These are phyloP conservation scores for Magnusiomyces suaveolens DNA, from an alignment of 1,139 yeast genomes.

Conservation along the genomic window DNA sequence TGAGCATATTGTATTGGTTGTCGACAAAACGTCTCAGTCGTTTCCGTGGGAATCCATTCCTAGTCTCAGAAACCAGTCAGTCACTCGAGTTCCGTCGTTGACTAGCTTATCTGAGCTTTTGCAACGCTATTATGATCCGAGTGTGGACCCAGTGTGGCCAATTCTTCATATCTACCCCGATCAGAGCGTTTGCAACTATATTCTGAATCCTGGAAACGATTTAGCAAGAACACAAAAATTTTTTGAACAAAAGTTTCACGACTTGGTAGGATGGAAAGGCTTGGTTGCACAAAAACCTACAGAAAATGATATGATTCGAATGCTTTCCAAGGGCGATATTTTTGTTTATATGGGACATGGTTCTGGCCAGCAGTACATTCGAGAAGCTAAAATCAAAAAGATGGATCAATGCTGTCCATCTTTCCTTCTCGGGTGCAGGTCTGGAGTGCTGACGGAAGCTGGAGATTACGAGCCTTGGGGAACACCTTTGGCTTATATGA, in stretches of 20 bases:
- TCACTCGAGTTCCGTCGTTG: constrained; percentile 70
- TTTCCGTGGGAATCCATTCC: constrained; percentile 88
- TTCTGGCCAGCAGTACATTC: constrained; percentile 78
- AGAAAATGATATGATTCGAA: constrained; percentile 40
- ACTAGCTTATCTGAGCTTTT: constrained; percentile 40
- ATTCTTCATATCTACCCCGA: constrained; percentile 19
- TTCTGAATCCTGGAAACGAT: constrained; percentile 80
- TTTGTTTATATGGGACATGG: constrained; percentile 90
- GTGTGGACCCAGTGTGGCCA: constrained; percentile 9
- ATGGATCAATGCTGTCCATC: constrained; percentile 51
- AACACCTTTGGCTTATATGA: constrained; percentile 61
- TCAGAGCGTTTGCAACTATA: constrained; percentile 37
- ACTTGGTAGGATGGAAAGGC: constrained; percentile 45
- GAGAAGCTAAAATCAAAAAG: constrained; percentile 41
- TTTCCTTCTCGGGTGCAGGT: constrained; percentile 82
- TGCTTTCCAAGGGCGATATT: constrained; percentile 39
- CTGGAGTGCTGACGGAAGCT: constrained; percentile 54
- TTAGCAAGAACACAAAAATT: constrained; percentile 55
- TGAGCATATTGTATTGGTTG: constrained; percentile 58
- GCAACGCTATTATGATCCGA: constrained; percentile 17
- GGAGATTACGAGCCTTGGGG: constrained; percentile 70
- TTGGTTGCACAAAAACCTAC: constrained; percentile 46
- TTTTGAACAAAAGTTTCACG: constrained; percentile 42
- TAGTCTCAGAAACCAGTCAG: constrained; percentile 43
- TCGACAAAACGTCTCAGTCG: constrained; percentile 51